Percentiles rank a stretch among this genome's conserved stretches.
Conservation (phyloP, 768 basidiomycete species). For the Mycena venus region DNA sequence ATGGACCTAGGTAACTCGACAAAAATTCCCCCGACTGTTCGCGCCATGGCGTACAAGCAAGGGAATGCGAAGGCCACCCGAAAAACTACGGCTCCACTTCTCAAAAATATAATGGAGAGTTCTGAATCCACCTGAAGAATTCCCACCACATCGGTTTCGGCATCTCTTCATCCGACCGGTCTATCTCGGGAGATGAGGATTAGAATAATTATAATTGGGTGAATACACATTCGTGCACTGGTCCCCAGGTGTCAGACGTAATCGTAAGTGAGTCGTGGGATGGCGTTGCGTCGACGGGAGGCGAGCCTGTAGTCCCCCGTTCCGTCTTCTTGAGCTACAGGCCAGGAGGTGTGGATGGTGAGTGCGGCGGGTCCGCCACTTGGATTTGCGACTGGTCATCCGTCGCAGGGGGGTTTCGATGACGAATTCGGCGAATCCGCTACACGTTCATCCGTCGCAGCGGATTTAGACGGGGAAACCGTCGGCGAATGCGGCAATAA, state of each 20-base stretch:
- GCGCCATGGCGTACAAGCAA: conserved; percentile 73
- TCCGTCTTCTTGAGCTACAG: neutral
- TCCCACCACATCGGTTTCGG: neutral
- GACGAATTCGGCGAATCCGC: too few relatives aligned
- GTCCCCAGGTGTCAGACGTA: too few relatives aligned
- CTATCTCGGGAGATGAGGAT: neutral
- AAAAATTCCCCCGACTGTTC: conserved; percentile 43
- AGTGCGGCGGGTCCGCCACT: neutral
- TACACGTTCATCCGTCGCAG: neutral
- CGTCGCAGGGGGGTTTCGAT: too few relatives aligned
- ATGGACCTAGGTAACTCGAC: conserved; percentile 49
- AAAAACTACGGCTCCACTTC: conserved; percentile 76
- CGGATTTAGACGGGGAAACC: neutral
- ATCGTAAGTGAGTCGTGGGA: neutral
- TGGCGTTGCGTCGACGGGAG: too few relatives aligned
- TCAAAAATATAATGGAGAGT: conserved; percentile 71
- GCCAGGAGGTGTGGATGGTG: neutral
- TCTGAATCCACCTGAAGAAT: neutral
- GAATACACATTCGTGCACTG: neutral
- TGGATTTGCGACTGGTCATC: neutral
- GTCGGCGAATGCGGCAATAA: neutral
- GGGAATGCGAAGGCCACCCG: conserved; percentile 72
- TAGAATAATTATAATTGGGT: neutral
- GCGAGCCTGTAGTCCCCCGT: too few relatives aligned
- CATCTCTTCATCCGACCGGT: neutral